Evolutionary conservation across 768 basidiomycete species (phyloP).

Genomic region (Lepiota brunneoincarnata): DNA sequence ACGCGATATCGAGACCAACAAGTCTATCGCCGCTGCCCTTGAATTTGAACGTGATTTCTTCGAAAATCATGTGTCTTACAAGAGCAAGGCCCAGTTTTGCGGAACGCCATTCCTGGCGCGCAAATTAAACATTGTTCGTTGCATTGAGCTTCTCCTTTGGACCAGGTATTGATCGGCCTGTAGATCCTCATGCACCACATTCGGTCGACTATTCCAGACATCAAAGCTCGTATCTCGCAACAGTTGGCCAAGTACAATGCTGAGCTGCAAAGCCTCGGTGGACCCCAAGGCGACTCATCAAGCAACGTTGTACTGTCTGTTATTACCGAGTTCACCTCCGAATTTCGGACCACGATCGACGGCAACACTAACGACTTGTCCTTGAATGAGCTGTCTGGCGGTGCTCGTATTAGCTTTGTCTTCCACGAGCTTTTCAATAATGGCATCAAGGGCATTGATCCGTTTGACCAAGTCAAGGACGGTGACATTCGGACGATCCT

Average conservation of each 20-base stretch:
- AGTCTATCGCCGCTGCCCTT: constrained; percentile 80
- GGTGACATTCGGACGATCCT: constrained; percentile 94
- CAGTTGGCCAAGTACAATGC: constrained; percentile 86
- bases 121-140: constrained; percentile 86
- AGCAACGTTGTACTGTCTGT: constrained; percentile 94
- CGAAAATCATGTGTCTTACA: constrained; percentile 91
- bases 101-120: constrained; percentile 96
- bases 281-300: constrained; percentile 83
- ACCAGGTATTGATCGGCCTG: background rate
- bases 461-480: constrained; percentile 98
- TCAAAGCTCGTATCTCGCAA: constrained; percentile 91
- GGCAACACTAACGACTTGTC: constrained; percentile 96
- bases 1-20: constrained; percentile 90
- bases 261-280: constrained; percentile 84
- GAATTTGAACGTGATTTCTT: constrained; percentile 93
- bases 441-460: constrained; percentile 94
- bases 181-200: constrained; percentile 99
- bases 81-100: constrained; percentile 92
- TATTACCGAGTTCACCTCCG: constrained; percentile 96
- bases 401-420: constrained; percentile 97
- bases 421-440: constrained; percentile 99
- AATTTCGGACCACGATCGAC: constrained; percentile 96
- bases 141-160: constrained; percentile 1
- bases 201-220: constrained; percentile 95
- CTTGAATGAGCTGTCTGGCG: constrained; percentile 95